Evolutionary conservation across 768 basidiomycete species (phyloP), one percentile per base, ranked within the genome.

Genomic region (Mycena metata): DNA sequence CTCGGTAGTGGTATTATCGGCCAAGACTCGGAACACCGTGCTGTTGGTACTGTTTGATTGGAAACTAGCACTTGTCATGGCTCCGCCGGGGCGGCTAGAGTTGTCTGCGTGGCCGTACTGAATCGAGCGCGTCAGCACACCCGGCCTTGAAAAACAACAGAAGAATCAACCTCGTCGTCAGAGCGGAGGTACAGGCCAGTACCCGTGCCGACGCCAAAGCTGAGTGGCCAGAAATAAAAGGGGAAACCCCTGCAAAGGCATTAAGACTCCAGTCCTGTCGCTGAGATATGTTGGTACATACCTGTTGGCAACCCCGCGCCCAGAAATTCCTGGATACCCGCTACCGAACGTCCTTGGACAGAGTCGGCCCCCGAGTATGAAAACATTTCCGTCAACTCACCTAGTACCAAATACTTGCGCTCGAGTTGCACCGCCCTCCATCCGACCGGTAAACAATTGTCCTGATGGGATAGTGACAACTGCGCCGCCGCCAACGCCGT

Each of bases 1-100:
- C 2, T 71, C 56, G 5, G 87, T 75, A 0, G 87, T 88, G 35
- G 80, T 75, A 66, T 85, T 86, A 64, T 88, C 88, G 0, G 87
- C 76, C 9, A 88, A 67, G 9, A 89, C 51, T 36, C 84, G 81
- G 71, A 85, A 88, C 2, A 83, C 84, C 0, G 83, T 80, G 54
- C 76, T 79, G 4, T 76, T 75, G n/a, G 73, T 70, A 24, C 61
- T 72, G 42, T 76, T 80, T 3, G 85, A 83, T n/a, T 73, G 58
- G 70, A 89, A 87, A 6, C 80, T 79, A 2, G 84, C 85, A 42
- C 82, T 80, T 57, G 79, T 76, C 73, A 86, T 79, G 9, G 78
- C 66, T 2, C 88, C 88, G 1, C 88, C 88, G 9, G 86, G 83
- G 35, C 88, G 83, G 56, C 81, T 83, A 4, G 79, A 76, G 64